Conservation (phyloP, 2,329 filamentous ascomycete species). For the Lecanosticta acicola region DNA sequence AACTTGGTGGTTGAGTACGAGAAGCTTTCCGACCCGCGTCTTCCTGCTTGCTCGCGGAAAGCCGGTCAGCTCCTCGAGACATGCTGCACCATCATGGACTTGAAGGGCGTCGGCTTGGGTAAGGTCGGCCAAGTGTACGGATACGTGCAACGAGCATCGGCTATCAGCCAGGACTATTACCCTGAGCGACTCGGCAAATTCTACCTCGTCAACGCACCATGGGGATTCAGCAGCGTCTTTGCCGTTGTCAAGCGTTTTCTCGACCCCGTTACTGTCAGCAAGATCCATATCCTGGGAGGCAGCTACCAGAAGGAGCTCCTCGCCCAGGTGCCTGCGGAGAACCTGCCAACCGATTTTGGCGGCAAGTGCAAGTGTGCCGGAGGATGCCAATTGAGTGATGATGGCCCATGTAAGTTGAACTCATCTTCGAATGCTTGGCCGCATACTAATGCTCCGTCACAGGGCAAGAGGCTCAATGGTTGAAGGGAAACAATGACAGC, state of each 20-base stretch:
- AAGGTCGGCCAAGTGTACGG: constrained; percentile 79
- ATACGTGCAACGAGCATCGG: constrained; percentile 79
- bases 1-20: constrained; percentile 98
- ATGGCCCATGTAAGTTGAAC: constrained; percentile 63
- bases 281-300: constrained; percentile 84
- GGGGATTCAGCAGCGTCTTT: constrained; percentile 88
- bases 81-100: constrained; percentile 96
- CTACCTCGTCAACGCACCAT: constrained; percentile 96
- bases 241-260: constrained; percentile 85
- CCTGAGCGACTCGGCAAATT: constrained; percentile 92
- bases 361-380: constrained; percentile 75
- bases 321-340: constrained; percentile 79
- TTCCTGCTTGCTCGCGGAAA: constrained; percentile 94
- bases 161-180: constrained; percentile 97
- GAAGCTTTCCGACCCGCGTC: constrained; percentile 83
- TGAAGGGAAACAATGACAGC: constrained; percentile 47
- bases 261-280: constrained; percentile 91
- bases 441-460: constrained; percentile 14
- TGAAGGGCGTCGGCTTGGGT: constrained; percentile 83
- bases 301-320: constrained; percentile 80
- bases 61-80: constrained; percentile 86
- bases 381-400: constrained; percentile 81
- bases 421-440: background rate
- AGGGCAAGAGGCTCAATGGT: constrained; percentile 62
- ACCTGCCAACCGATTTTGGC: constrained; percentile 80